These are phyloP conservation scores for Aspergillus steynii DNA, from an alignment of 495 filamentous ascomycete species.

Conservation along the genomic window DNA sequence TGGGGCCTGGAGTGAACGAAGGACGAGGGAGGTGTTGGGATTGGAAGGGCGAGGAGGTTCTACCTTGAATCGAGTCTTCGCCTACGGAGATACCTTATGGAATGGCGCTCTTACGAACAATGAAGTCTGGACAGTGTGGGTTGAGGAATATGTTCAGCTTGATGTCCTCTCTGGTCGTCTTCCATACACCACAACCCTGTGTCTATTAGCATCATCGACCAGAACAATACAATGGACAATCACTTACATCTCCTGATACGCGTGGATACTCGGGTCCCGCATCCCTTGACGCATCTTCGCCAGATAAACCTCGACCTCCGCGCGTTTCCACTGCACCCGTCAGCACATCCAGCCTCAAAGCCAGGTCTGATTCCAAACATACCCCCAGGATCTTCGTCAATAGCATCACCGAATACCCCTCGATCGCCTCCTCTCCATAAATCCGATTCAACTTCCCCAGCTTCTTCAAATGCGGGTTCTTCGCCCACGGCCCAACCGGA, in stretches of 20 bases:
- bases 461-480: background rate
- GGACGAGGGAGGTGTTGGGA: slow-evolving; percentile 73
- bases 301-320: background rate
- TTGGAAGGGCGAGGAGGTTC: slow-evolving; percentile 71
- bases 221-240: too few relatives aligned
- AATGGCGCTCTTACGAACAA: too few relatives aligned
- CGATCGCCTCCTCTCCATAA: background rate
- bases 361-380: background rate
- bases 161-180: background rate
- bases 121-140: too few relatives aligned
- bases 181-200: background rate
- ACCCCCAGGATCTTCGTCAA: background rate
- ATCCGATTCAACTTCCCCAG: slow-evolving; percentile 2
- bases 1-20: slow-evolving; percentile 29
- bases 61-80: slow-evolving; percentile 45
- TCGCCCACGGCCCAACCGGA: slow-evolving; percentile 5
- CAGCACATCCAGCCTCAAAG: background rate
- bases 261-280: background rate
- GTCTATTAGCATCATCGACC: background rate
- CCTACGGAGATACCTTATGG: background rate
- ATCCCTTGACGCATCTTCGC: background rate
- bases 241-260: slow-evolving; percentile 7
- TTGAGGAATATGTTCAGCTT: background rate
- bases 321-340: background rate
- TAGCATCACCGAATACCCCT: slow-evolving; percentile 2